Conservation (phyloP, 108 stramenopile species). For the Nitzschia sp. region DNA sequence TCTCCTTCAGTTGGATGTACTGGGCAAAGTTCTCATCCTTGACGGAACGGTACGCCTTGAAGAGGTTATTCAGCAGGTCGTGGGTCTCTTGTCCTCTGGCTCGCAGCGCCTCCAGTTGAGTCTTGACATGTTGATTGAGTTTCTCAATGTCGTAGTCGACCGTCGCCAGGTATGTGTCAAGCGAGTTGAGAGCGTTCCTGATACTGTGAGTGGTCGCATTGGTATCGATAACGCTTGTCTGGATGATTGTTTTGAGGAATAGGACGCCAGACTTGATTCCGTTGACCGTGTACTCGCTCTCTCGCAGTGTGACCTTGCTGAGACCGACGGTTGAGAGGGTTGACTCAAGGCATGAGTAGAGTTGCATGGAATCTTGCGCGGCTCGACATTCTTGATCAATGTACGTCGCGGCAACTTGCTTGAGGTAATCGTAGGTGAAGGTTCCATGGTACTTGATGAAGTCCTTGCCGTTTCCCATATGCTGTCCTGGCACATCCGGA, state of each 20-base stretch:
- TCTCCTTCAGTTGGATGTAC: conserved; percentile 33
- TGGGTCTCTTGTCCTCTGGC: conserved; percentile 28
- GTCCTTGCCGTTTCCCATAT: not conserved
- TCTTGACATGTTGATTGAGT: conserved; percentile 34
- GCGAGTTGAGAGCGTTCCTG: conserved; percentile 10
- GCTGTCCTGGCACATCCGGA: not conserved
- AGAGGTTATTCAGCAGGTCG: conserved; percentile 34
- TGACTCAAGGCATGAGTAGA: not conserved
- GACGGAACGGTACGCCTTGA: conserved; percentile 30
- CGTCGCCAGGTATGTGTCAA: conserved; percentile 25
- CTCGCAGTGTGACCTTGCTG: not conserved
- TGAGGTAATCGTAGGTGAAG: not conserved
- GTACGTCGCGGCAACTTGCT: not conserved
- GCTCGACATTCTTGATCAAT: not conserved
- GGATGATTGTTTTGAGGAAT: conserved; percentile 38
- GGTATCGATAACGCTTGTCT: conserved; percentile 22
- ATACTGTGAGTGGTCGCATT: conserved; percentile 28
- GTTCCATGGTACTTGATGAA: not conserved
- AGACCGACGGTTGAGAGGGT: not conserved
- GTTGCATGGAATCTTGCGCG: not conserved
- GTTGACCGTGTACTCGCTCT: not conserved
- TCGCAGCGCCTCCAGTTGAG: conserved; percentile 7
- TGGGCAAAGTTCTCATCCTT: conserved; percentile 21
- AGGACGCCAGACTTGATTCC: not conserved
- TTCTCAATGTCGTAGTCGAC: conserved; percentile 25